Evolutionary conservation across 1,284 basidiomycete species (phyloP), one percentile per base, ranked within the genome.

Genomic region (Jaminaea rosea): DNA sequence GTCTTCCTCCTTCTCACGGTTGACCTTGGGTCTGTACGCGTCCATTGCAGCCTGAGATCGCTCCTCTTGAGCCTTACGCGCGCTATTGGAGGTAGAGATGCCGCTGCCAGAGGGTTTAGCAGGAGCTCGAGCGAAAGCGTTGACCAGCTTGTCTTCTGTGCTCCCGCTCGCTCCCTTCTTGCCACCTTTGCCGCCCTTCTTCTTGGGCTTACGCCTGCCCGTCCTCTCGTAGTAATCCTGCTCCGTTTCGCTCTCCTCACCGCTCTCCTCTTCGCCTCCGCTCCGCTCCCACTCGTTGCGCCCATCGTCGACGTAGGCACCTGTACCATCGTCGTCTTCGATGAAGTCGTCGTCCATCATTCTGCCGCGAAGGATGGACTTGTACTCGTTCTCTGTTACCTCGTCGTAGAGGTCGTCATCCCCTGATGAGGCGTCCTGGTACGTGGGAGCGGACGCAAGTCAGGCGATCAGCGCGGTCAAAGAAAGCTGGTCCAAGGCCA

Each of bases 301-400:
- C 4, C 94, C 94, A 67, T 94, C 88, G 76, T 99, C 94, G 68
- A 87, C 84, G 72, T 99, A 98, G n/a, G n/a, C n/a, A 10, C 89
- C 94, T 19, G 80, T 82, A 0, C 86, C 82, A 48, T 92, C 91
- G 77, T 98, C 94, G 67, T 98, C 92, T 44, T 87, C 73, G 55
- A 71, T 88, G 60, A 99, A 98, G 75, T 98, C 93, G 67, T 96
- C 90, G 63, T 81, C 79, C 60, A 87, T 85, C n/a, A 94, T 79
- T 17, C 94, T 80, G 1, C 84, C 84, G 50, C 83, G 83, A 3
- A 97, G 90, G 55, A 97, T 86, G 15, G 80, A 79, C 63, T 82
- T 83, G 76, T 97, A 99, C 63, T 92, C 85, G 26, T 89, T 87
- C 59, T 97, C 93, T 0, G 85, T 83, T 15, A 99, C 88, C 66